Conservation (phyloP, 176 grass and related monocot genomes). For the Puccinellia tenuiflora region DNA sequence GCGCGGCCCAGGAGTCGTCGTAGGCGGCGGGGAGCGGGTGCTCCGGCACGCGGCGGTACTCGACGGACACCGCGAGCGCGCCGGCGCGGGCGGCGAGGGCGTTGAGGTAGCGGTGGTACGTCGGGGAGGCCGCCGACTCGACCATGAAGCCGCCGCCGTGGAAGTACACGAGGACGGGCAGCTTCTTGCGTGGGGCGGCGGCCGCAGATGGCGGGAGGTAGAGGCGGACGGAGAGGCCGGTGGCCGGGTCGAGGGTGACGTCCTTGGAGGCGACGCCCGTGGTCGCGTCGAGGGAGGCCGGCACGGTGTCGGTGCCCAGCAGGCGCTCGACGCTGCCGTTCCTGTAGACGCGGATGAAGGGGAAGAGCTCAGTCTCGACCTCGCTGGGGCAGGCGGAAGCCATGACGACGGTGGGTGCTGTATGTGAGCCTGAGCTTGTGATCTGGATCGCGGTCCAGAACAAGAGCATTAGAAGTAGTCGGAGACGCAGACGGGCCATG, state of each 20-base stretch:
- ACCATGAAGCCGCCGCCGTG: constrained; percentile 67
- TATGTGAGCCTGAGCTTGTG: neutral
- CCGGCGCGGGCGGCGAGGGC: constrained; percentile 27
- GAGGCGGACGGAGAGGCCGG: constrained; percentile 41
- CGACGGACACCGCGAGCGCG: constrained; percentile 46
- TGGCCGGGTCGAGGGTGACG: constrained; percentile 39
- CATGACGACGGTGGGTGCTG: neutral
- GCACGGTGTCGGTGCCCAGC: constrained; percentile 8
- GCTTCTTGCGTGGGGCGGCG: neutral
- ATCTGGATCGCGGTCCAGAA: neutral
- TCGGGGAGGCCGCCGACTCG: constrained; percentile 33
- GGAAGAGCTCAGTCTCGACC: constrained; percentile 42
- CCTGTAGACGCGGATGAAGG: constrained; percentile 51
- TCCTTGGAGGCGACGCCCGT: constrained; percentile 52
- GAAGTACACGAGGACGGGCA: constrained; percentile 60
- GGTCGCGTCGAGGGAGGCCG: constrained; percentile 24
- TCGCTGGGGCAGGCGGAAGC: constrained; percentile 19
- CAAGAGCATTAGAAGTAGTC: neutral
- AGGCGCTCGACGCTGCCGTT: constrained; percentile 59
- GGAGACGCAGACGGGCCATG: neutral
- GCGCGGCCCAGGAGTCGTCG: constrained; percentile 46
- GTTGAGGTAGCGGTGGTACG: constrained; percentile 53
- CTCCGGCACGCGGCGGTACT: constrained; percentile 62
- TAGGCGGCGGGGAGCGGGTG: constrained; percentile 57
- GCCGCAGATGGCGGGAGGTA: constrained; percentile 20